Percentiles rank a stretch among this genome's conserved stretches.
phyloP scores from a whole-genome alignment of 495 filamentous ascomycete species.

The Tuber umbilicatum region DNA sequence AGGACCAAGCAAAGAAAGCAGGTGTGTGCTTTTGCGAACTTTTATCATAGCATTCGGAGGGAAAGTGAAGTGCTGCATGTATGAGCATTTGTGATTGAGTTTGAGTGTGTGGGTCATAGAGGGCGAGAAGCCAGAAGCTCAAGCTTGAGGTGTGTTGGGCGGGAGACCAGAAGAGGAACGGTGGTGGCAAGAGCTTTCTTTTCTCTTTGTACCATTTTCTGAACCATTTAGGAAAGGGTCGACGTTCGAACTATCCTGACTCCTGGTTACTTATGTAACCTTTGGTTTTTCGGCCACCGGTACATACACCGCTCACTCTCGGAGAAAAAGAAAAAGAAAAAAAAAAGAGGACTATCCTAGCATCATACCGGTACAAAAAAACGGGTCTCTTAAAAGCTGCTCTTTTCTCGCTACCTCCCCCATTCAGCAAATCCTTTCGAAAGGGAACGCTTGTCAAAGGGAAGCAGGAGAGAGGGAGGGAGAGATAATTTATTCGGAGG shows the following conservation, averaged over 20 bases:
- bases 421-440: neutral
- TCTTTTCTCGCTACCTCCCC: neutral
- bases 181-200: neutral
- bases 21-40: neutral
- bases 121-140: constrained; percentile 1
- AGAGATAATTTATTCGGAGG: neutral
- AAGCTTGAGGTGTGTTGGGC: neutral
- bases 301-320: neutral
- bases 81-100: neutral
- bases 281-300: neutral
- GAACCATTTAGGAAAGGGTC: neutral
- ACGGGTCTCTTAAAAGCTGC: neutral
- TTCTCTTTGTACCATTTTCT: neutral
- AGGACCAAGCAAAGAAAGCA: neutral
- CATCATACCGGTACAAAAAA: neutral
- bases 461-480: neutral
- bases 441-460: neutral
- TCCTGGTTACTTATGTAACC: neutral
- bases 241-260: neutral
- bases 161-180: neutral
- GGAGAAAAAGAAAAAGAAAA: neutral
- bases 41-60: neutral
- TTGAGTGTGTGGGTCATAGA: neutral
- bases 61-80: neutral
- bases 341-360: neutral